Evolutionary conservation across 352 stramenopile species (phyloP).

Genomic region (Aphanomyces cochlioides): DNA sequence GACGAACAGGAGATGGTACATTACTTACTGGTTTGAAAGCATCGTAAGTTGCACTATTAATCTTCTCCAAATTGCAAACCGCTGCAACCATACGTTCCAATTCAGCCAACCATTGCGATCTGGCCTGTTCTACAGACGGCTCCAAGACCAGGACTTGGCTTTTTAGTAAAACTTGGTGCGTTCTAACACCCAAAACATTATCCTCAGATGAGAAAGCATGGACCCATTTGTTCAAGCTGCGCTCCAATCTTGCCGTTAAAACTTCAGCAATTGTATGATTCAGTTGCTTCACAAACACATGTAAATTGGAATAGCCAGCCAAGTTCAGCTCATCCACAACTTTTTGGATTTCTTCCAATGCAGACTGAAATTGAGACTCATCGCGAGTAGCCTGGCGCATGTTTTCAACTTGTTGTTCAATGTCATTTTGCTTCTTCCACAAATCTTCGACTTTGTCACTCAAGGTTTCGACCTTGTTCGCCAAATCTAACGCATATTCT

Average conservation of each 20-base stretch:
- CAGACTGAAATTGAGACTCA: slow-evolving; percentile 42
- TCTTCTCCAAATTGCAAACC: slow-evolving; percentile 91
- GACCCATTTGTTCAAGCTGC: slow-evolving; percentile 63
- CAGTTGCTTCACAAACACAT: slow-evolving; percentile 89
- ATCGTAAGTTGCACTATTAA: too few relatives aligned
- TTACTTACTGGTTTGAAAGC: too few relatives aligned
- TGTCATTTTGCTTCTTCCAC: too few relatives aligned
- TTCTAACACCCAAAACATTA: slow-evolving; percentile 45
- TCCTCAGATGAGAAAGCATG: slow-evolving; percentile 52
- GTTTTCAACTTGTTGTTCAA: too few relatives aligned
- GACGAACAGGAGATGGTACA: too few relatives aligned
- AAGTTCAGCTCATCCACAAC: slow-evolving; percentile 94
- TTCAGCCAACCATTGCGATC: slow-evolving; percentile 82
- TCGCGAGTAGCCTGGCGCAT: slow-evolving; percentile 53
- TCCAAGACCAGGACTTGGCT: slow-evolving; percentile 96
- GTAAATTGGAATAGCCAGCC: slow-evolving; percentile 91
- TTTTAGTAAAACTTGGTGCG: slow-evolving; percentile 93
- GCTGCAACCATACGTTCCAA: slow-evolving; percentile 93
- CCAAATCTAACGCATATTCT: too few relatives aligned
- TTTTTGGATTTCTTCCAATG: slow-evolving; percentile 85
- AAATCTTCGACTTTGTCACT: too few relatives aligned
- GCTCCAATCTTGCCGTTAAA: slow-evolving; percentile 73
- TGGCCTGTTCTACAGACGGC: slow-evolving; percentile 92
- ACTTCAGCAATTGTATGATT: slow-evolving; percentile 85
- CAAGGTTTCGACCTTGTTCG: too few relatives aligned